Evolutionary conservation across 306 rosid species (phyloP).

Genomic region (Castanospermum australe): DNA sequence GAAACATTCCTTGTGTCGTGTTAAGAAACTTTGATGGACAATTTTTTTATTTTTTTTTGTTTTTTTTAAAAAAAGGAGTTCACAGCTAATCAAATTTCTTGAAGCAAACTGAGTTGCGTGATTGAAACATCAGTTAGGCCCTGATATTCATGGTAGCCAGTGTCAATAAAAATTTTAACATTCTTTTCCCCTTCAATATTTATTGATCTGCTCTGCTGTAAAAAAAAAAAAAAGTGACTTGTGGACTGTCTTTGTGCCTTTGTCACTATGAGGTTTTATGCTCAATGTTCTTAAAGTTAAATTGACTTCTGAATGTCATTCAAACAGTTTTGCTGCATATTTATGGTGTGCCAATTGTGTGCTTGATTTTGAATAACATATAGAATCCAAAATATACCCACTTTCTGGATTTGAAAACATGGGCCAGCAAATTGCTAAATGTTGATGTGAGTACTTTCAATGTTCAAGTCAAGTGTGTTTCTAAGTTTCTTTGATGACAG

Average conservation of each 20-base stretch:
- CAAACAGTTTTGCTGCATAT: not conserved
- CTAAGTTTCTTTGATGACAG: not conserved
- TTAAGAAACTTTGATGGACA: not conserved
- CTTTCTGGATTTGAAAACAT: not conserved
- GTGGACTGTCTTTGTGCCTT: not conserved
- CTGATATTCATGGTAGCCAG: not conserved
- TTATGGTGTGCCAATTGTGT: not conserved
- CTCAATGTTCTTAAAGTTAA: not conserved
- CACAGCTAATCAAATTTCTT: not conserved
- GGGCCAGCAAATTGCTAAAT: not conserved
- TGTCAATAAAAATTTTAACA: not conserved
- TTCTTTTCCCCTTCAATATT: not conserved
- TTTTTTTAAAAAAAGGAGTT: not conserved
- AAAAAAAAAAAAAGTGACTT: not conserved
- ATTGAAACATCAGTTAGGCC: not conserved
- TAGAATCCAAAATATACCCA: not conserved
- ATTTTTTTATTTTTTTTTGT: not conserved
- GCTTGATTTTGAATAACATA: not conserved
- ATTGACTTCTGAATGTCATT: not conserved
- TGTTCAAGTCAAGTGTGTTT: slow-evolving; percentile 9
- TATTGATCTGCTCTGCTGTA: not conserved
- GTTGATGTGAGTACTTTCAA: not conserved
- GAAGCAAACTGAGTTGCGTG: not conserved
- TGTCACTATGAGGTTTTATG: not conserved
- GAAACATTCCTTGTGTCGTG: not conserved